Base-by-base conservation (phyloP, 2,329 filamentous ascomycete genomes). In the Mycosphaerella arachidis region DNA sequence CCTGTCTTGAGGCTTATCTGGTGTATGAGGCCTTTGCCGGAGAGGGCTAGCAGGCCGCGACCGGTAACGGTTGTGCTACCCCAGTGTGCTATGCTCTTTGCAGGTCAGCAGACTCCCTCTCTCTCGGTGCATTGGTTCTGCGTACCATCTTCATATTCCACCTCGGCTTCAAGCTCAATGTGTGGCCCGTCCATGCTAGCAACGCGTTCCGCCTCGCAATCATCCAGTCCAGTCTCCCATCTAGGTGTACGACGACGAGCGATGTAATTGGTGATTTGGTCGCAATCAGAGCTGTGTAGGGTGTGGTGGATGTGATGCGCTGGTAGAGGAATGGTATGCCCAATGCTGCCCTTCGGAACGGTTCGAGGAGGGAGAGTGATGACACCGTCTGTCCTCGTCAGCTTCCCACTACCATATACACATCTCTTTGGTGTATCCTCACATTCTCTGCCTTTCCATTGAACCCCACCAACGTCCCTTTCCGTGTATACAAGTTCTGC, bases 281-380 rank as follows among this genome's bases (percentile, higher is more conserved):
- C 31, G 90, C 90, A 68, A 99, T 89, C 64, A 99, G 80, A 33
- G 92, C 92, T 48, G 90, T 96, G 66, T 97, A 84, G 1, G 94
- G 92, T 51, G 87, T 90, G 0, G 92, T 92, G 0, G 93, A 93
- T 35, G 91, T 88, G 66, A 97, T 85, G 77, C 82, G 83, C 77
- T 97, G 93, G 78, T 97, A 97, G 62, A 99, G 83, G 76, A 99
- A 99, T 0, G 94, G 94, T 54, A 97, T 89, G 66, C 92, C 91
- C 30, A 96, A 84, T 52, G 87, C 76, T 27, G 89, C 88, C 74
- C 94, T 86, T 60, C 87, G 84, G 71, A 96, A 83, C 16, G 94
- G 94, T 61, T 92, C 89, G 57, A 97, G 85, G 55, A 97, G 76
- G 48, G 92, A 92, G 60, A 99, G 83, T 0, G 91, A 95, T 1